Conservation (phyloP, 2,329 filamentous ascomycete species). For the Fusarium udum region DNA sequence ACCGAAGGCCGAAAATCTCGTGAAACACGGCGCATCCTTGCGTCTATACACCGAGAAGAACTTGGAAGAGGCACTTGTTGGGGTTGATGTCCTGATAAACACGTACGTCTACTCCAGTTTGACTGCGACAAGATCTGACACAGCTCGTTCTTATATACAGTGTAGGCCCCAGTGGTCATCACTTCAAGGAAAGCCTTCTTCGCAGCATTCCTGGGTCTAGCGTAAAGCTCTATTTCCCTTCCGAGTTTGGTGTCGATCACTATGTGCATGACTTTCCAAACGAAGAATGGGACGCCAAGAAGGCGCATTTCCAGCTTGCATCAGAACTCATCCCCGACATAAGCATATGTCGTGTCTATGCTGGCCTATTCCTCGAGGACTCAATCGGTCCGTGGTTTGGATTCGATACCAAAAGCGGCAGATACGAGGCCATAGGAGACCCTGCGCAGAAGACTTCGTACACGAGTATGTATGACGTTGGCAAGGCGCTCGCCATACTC, state of each 20-base stretch:
- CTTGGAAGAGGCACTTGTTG: neutral
- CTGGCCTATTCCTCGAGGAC: neutral
- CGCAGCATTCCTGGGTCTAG: neutral
- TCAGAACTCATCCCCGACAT: neutral
- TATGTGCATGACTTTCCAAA: neutral
- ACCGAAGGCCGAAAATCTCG: neutral
- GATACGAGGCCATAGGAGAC: neutral
- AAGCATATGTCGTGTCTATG: neutral
- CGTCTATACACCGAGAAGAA: neutral
- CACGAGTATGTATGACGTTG: neutral
- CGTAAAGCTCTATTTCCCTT: neutral
- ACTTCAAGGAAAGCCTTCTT: conserved; percentile 3
- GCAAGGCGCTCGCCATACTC: neutral
- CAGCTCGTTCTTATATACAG: neutral
- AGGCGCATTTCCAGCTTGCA: neutral
- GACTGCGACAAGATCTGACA: neutral
- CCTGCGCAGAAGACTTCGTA: neutral
- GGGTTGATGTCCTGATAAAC: neutral
- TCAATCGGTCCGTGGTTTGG: neutral
- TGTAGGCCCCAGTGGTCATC: neutral
- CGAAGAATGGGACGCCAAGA: conserved; percentile 1
- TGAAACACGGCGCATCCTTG: neutral
- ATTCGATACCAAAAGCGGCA: neutral
- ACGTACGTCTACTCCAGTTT: neutral
- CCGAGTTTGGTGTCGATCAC: neutral